A percentile compares a stretch with the other conserved stretches of the same genome.
phyloP scores from a whole-genome alignment of 805 yeast species.

The Ogataea pilisensis region DNA sequence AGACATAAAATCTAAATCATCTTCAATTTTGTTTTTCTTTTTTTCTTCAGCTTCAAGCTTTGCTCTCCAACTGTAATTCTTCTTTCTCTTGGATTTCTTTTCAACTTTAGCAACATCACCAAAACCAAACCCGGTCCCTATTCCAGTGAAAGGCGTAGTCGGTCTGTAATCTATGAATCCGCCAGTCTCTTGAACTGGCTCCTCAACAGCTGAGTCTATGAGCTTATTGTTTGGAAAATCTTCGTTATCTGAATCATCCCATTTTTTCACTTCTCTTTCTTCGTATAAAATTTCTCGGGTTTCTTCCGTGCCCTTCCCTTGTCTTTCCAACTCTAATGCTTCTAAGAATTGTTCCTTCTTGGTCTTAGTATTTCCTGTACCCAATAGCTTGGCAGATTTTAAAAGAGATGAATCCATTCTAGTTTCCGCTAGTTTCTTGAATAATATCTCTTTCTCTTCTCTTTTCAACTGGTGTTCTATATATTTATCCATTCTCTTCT shows the following conservation, averaged over 20 bases:
- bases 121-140: conserved; percentile 71
- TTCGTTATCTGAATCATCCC: conserved; percentile 43
- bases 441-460: conserved; percentile 77
- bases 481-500: conserved; percentile 81
- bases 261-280: conserved; percentile 57
- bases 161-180: conserved; percentile 72
- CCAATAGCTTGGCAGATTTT: conserved; percentile 72
- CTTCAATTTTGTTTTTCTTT: conserved; percentile 43
- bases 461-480: conserved; percentile 85
- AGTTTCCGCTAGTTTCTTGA: conserved; percentile 67
- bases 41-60: conserved; percentile 46
- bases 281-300: conserved; percentile 67
- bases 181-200: conserved; percentile 22
- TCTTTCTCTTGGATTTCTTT: conserved; percentile 46
- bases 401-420: conserved; percentile 66
- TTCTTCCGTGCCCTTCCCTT: conserved; percentile 63
- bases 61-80: conserved; percentile 73
- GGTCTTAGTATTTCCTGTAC: conserved; percentile 60
- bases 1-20: conserved; percentile 55
- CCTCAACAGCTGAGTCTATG: conserved; percentile 1
- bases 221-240: conserved; percentile 4
- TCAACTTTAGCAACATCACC: conserved; percentile 38
- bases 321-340: conserved; percentile 66
- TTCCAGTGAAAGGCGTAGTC: conserved; percentile 45
- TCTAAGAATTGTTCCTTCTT: conserved; percentile 66